phyloP scores from a whole-genome alignment of 805 yeast species.

The Kuraishia borneana region DNA sequence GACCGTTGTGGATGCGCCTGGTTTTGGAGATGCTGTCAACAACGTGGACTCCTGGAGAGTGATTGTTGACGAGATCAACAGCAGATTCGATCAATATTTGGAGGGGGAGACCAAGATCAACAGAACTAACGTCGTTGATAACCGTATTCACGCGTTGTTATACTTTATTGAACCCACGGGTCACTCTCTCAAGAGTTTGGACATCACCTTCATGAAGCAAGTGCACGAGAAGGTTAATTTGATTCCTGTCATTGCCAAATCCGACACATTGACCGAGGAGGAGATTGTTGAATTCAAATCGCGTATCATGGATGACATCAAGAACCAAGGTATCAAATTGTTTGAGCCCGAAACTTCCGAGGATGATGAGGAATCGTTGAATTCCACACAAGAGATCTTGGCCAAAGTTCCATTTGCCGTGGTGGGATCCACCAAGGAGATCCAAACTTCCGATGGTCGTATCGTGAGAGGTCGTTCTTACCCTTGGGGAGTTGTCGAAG shows the following conservation, averaged over 20 bases:
- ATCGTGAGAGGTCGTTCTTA: constrained; percentile 82
- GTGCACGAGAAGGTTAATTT: constrained; percentile 87
- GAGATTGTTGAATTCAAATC: constrained; percentile 71
- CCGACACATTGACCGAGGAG: constrained; percentile 84
- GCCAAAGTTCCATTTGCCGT: constrained; percentile 83
- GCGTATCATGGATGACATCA: constrained; percentile 68
- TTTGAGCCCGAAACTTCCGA: constrained; percentile 74
- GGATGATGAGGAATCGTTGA: constrained; percentile 77
- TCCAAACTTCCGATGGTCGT: constrained; percentile 65
- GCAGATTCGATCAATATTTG: constrained; percentile 77
- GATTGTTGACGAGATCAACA: constrained; percentile 78
- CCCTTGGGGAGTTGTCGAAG: constrained; percentile 97
- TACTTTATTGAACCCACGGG: constrained; percentile 97
- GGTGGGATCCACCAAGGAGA: constrained; percentile 75
- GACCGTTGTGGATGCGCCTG: constrained; percentile 83
- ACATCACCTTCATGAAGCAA: constrained; percentile 77
- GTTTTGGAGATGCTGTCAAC: constrained; percentile 86
- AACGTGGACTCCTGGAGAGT: constrained; percentile 80
- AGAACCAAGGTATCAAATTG: constrained; percentile 58
- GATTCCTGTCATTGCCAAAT: constrained; percentile 90
- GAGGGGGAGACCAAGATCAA: constrained; percentile 81
- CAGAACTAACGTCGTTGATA: constrained; percentile 62
- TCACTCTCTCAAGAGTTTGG: constrained; percentile 81
- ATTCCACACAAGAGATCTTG: constrained; percentile 55
- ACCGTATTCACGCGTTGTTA: constrained; percentile 84